phyloP scores from a whole-genome alignment of 2,329 filamentous ascomycete species.

The Dothiorella sarmentorum region DNA sequence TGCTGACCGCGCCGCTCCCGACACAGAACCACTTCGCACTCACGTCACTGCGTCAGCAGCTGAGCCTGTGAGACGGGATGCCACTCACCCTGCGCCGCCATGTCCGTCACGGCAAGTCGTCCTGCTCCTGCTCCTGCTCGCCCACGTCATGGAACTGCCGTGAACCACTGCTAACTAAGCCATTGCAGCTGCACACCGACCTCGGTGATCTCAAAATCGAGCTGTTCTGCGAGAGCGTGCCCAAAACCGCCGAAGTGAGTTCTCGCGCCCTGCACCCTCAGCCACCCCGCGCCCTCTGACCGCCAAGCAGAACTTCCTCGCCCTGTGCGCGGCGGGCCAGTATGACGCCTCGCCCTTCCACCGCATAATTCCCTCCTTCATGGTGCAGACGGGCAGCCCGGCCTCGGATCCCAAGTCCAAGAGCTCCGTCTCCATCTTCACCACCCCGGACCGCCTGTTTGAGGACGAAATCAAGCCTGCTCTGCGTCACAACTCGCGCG shows the following conservation, averaged over 20 bases:
- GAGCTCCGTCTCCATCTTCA: constrained; percentile 69
- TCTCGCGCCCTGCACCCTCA: background rate
- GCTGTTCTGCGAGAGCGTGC: constrained; percentile 91
- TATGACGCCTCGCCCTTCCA: constrained; percentile 75
- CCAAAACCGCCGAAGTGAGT: constrained; percentile 79
- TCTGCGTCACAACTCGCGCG: constrained; percentile 64
- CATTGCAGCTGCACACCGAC: constrained; percentile 68
- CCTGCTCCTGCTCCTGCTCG: background rate
- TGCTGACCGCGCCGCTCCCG: constrained; percentile 14
- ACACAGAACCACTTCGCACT: constrained; percentile 9
- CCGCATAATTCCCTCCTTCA: constrained; percentile 76
- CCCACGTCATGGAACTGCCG: background rate
- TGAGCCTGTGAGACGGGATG: constrained; percentile 11
- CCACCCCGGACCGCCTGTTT: constrained; percentile 53
- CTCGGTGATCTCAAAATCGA: constrained; percentile 91
- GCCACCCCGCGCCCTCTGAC: background rate
- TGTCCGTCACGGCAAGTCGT: constrained; percentile 47
- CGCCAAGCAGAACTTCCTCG: constrained; percentile 74
- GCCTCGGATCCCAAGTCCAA: constrained; percentile 54
- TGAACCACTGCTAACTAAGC: background rate
- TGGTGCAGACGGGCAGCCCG: constrained; percentile 69
- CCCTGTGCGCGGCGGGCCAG: constrained; percentile 75
- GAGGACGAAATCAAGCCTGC: constrained; percentile 77
- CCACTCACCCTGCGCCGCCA: constrained; percentile 27
- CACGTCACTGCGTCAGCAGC: constrained; percentile 17